These are phyloP conservation scores for Esteya vermicola DNA, from an alignment of 2,329 filamentous ascomycete species.

Conservation along the genomic window DNA sequence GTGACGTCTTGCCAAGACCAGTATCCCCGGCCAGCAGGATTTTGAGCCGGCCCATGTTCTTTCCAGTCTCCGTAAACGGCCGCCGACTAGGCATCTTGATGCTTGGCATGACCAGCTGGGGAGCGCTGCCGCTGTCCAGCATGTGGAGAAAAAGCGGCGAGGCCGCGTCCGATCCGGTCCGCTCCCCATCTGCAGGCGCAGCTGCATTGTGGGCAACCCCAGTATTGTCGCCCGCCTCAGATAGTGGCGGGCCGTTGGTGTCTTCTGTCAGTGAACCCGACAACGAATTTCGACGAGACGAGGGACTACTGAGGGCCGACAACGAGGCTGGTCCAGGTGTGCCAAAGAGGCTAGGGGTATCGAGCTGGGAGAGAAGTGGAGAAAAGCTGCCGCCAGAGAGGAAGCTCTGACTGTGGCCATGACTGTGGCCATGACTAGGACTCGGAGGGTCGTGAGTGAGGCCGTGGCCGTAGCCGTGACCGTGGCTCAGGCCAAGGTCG, in stretches of 20 bases:
- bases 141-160: constrained; percentile 10
- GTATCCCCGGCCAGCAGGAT: constrained; percentile 71
- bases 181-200: no score
- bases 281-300: constrained; percentile 36
- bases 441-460: no score
- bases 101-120: constrained; percentile 95
- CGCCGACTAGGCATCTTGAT: constrained; percentile 78
- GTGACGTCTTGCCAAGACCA: constrained; percentile 79
- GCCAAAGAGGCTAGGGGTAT: constrained; percentile 27
- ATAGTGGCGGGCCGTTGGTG: constrained; percentile 5
- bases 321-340: constrained; percentile 22
- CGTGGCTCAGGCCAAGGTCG: no score
- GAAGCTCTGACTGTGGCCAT: no score
- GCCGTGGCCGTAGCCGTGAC: no score
- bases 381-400: background rate
- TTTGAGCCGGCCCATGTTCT: constrained; percentile 72
- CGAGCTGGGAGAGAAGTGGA: constrained; percentile 21
- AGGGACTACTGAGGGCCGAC: constrained; percentile 23
- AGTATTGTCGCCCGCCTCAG: constrained; percentile 39
- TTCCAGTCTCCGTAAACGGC: constrained; percentile 81
- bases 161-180: background rate
- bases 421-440: no score
- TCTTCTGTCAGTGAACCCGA: constrained; percentile 31
- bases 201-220: no score
- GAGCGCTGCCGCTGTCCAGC: constrained; percentile 37